Percentiles rank a stretch among this genome's conserved stretches.
Conservation (phyloP, 2,329 filamentous ascomycete species). For the Aspergillus japonicus region DNA sequence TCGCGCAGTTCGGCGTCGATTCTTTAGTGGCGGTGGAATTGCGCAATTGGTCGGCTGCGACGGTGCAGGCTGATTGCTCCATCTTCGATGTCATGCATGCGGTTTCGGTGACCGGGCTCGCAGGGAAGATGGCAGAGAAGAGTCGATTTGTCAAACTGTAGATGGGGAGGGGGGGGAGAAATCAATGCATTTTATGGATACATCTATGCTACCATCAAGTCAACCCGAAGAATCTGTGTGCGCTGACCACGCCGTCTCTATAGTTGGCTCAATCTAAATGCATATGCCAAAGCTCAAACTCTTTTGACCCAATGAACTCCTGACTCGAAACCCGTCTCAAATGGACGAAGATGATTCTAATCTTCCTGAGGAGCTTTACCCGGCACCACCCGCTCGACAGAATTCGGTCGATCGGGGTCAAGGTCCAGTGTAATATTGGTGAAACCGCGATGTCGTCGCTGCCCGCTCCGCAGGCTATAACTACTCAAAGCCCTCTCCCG, state of each 20-base stretch:
- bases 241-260: too few relatives aligned
- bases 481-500: background rate
- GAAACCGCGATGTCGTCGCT: background rate
- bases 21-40: background rate
- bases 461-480: background rate
- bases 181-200: background rate
- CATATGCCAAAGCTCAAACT: too few relatives aligned
- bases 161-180: background rate
- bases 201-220: background rate
- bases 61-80: background rate
- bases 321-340: too few relatives aligned
- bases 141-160: background rate
- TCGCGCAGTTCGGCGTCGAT: background rate
- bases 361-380: background rate
- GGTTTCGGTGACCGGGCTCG: background rate
- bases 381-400: background rate
- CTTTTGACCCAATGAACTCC: too few relatives aligned
- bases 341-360: too few relatives aligned
- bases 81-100: background rate
- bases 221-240: too few relatives aligned
- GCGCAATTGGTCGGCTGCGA: background rate
- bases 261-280: too few relatives aligned
- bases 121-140: background rate
- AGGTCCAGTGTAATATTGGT: background rate
- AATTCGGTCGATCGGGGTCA: background rate